phyloP scores from a whole-genome alignment of 2,329 filamentous ascomycete species.

The Pestalotiopsis sp. region DNA sequence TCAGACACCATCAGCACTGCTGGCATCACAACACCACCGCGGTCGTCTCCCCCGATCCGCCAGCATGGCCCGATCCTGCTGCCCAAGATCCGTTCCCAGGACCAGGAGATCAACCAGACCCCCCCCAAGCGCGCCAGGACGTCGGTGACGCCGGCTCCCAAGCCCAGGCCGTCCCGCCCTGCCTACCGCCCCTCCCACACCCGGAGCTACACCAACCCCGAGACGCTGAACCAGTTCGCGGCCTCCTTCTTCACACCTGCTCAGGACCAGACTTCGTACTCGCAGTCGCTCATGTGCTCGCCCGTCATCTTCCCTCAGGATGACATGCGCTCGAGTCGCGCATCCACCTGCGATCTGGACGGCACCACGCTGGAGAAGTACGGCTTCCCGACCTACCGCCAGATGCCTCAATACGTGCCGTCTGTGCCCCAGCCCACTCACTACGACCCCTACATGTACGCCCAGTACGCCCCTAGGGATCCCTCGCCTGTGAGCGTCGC shows the following conservation, averaged over 20 bases:
- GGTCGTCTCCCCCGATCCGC: constrained; percentile 69
- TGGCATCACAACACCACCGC: constrained; percentile 67
- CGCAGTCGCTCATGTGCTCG: constrained; percentile 64
- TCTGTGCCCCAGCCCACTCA: constrained; percentile 30
- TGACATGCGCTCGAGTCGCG: constrained; percentile 55
- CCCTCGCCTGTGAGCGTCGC: constrained; percentile 38
- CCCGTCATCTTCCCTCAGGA: constrained; percentile 60
- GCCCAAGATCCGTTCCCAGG: constrained; percentile 84
- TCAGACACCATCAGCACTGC: constrained; percentile 67
- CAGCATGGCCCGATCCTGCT: constrained; percentile 80
- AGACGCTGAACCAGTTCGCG: constrained; percentile 49
- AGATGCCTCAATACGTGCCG: constrained; percentile 62
- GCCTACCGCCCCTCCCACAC: constrained; percentile 50
- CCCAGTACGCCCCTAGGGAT: constrained; percentile 48
- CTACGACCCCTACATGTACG: constrained; percentile 49
- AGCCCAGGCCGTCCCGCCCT: constrained; percentile 28
- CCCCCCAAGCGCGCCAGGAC: constrained; percentile 61
- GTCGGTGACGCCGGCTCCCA: constrained; percentile 44
- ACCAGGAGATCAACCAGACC: constrained; percentile 70
- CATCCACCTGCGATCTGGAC: constrained; percentile 71
- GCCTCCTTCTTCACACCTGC: constrained; percentile 40
- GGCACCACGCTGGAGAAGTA: constrained; percentile 67
- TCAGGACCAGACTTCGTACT: constrained; percentile 35
- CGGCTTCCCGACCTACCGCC: constrained; percentile 83
- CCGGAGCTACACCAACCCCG: constrained; percentile 65